Conservation (phyloP, 2,329 filamentous ascomycete species). For the Pseudocercospora fuligena region DNA sequence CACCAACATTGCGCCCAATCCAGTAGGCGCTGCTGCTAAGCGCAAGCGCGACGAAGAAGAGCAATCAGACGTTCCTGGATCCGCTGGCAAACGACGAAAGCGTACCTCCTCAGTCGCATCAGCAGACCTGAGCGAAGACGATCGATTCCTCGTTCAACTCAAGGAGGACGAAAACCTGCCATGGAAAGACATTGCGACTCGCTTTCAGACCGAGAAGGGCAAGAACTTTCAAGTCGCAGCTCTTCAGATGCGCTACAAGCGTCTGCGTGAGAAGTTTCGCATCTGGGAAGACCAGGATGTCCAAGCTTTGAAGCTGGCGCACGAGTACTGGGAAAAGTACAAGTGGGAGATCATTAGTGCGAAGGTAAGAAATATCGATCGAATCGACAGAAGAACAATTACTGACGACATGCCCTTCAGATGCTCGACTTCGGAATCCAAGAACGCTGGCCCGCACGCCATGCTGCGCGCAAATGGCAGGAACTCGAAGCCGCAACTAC, state of each 20-base stretch:
- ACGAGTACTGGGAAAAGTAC: slow-evolving; percentile 58
- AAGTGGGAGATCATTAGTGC: slow-evolving; percentile 60
- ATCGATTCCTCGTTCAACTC: slow-evolving; percentile 54
- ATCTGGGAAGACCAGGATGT: slow-evolving; percentile 58
- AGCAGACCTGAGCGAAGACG: slow-evolving; percentile 56
- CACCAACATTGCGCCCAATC: slow-evolving; percentile 51
- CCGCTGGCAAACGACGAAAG: slow-evolving; percentile 46
- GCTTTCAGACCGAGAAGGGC: slow-evolving; percentile 55
- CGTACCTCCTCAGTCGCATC: slow-evolving; percentile 44
- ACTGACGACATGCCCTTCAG: slow-evolving; percentile 36
- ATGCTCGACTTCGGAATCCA: slow-evolving; percentile 57
- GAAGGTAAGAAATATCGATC: slow-evolving; percentile 48
- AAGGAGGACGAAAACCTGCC: slow-evolving; percentile 59
- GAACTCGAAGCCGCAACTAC: slow-evolving; percentile 43
- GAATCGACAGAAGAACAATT: background rate
- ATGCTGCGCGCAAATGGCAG: slow-evolving; percentile 58
- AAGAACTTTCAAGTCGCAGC: slow-evolving; percentile 57
- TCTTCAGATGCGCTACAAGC: slow-evolving; percentile 60
- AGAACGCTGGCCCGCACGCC: slow-evolving; percentile 57
- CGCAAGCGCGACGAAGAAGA: slow-evolving; percentile 45
- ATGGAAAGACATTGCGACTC: slow-evolving; percentile 60
- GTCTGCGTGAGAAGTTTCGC: slow-evolving; percentile 56
- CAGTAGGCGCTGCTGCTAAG: slow-evolving; percentile 45
- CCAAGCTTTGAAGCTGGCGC: slow-evolving; percentile 54
- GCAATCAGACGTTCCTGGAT: slow-evolving; percentile 28